phyloP scores from a whole-genome alignment of 2,329 filamentous ascomycete genomes.

The Colletotrichum lindemuthianum region DNA sequence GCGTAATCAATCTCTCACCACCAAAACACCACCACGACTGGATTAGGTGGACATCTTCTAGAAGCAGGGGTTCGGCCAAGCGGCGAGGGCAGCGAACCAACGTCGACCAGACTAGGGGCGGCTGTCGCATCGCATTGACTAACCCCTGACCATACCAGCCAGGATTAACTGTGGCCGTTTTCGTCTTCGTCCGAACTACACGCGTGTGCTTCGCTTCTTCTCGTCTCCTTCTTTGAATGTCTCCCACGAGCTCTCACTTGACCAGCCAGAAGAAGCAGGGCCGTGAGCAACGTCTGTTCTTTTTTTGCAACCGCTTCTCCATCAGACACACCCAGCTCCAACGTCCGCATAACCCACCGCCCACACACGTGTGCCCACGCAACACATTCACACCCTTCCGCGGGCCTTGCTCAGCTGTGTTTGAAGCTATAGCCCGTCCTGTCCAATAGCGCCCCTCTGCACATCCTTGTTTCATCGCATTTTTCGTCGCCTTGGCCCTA shows the following conservation, averaged over 20 bases:
- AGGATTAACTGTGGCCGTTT: slow-evolving; percentile 12
- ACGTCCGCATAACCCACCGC: neutral
- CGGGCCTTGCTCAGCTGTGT: slow-evolving; percentile 24
- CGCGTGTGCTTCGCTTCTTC: slow-evolving; percentile 23
- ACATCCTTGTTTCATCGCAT: slow-evolving; percentile 37
- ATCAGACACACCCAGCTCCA: neutral
- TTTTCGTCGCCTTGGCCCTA: slow-evolving; percentile 4
- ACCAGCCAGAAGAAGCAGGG: neutral
- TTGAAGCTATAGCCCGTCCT: slow-evolving; percentile 35
- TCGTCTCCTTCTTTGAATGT: neutral
- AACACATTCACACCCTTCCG: slow-evolving; percentile 3
- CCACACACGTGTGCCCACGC: no score
- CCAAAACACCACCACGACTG: slow-evolving; percentile 23
- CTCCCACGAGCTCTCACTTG: neutral
- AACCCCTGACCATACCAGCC: slow-evolving; percentile 20
- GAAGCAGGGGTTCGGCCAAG: slow-evolving; percentile 15
- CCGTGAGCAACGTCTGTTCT: slow-evolving; percentile 8
- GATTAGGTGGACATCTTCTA: slow-evolving; percentile 9
- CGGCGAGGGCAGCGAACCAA: slow-evolving; percentile 5
- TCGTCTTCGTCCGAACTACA: slow-evolving; percentile 33
- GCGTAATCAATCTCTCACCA: slow-evolving; percentile 32
- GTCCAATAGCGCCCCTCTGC: slow-evolving; percentile 30
- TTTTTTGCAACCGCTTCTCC: neutral
- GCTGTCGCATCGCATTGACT: slow-evolving; percentile 34
- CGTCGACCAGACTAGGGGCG: slow-evolving; percentile 29